These are phyloP conservation scores for Pulveroboletus sp. DNA, from an alignment of 768 basidiomycete genomes.

Conservation along the genomic window DNA sequence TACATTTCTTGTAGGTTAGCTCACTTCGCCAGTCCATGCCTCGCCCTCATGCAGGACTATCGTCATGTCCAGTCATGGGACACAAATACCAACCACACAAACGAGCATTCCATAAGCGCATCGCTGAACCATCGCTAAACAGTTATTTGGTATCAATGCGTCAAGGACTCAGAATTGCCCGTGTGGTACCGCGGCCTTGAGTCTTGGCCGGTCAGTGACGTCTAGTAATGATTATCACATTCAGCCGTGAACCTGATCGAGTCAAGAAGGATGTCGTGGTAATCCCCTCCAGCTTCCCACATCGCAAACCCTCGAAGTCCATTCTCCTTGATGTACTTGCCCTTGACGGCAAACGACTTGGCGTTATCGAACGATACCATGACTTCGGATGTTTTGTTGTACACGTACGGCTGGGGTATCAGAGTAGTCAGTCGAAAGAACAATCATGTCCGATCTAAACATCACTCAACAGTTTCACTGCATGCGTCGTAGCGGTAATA, in stretches of 20 bases:
- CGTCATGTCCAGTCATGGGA: too few relatives aligned
- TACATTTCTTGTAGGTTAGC: too few relatives aligned
- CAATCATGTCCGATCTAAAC: background rate
- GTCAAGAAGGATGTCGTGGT: constrained; percentile 53
- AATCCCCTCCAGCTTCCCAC: constrained; percentile 69
- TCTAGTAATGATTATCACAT: background rate
- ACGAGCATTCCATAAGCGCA: too few relatives aligned
- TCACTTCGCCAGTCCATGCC: too few relatives aligned
- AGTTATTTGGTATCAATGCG: too few relatives aligned
- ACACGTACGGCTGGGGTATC: constrained; percentile 53
- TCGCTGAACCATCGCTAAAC: too few relatives aligned
- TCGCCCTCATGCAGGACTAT: too few relatives aligned
- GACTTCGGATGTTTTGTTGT: constrained; percentile 47
- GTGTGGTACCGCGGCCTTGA: too few relatives aligned
- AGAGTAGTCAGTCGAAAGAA: background rate
- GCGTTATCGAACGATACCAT: constrained; percentile 64
- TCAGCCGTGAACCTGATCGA: constrained; percentile 36
- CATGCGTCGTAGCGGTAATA: constrained; percentile 54
- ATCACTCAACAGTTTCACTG: constrained; percentile 60
- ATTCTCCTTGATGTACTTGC: constrained; percentile 47
- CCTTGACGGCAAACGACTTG: constrained; percentile 54
- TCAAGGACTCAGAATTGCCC: too few relatives aligned
- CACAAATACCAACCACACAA: too few relatives aligned
- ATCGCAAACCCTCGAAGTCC: constrained; percentile 61
- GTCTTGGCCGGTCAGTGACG: too few relatives aligned